Conservation (phyloP, 78 protist genomes). For the Planoprotostelium fungivorum region DNA sequence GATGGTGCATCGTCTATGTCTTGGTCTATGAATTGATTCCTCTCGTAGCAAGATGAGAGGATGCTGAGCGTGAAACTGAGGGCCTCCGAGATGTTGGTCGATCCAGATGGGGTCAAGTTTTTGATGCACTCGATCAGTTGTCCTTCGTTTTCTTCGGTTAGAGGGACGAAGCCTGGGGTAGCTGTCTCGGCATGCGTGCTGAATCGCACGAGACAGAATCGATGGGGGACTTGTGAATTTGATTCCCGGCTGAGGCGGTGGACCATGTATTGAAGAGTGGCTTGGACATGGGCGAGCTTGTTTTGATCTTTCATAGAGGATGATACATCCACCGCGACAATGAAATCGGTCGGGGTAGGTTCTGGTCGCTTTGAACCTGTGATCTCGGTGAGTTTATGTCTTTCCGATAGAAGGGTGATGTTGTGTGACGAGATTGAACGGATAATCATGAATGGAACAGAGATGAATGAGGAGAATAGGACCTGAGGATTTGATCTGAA, state of each 20-base stretch:
- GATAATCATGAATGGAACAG: neutral
- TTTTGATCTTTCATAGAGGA: neutral
- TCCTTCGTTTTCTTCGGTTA: neutral
- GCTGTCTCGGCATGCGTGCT: neutral
- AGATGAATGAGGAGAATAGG: neutral
- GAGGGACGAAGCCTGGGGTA: neutral
- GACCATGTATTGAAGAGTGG: neutral
- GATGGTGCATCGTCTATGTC: neutral
- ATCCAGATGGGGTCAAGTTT: neutral
- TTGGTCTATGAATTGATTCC: neutral
- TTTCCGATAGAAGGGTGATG: neutral
- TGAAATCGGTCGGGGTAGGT: neutral
- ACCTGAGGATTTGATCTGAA: neutral
- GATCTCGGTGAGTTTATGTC: neutral
- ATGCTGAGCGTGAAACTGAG: neutral
- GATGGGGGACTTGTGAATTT: neutral
- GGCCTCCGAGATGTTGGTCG: neutral
- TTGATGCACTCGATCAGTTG: neutral
- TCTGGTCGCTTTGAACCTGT: neutral
- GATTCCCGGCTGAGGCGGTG: neutral
- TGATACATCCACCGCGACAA: neutral
- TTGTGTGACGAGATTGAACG: neutral
- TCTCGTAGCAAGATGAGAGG: neutral
- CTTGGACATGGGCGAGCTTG: neutral
- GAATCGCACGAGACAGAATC: neutral